Evolutionary conservation across 768 basidiomycete species (phyloP).

Genomic region (Glaciozyma martinii): DNA sequence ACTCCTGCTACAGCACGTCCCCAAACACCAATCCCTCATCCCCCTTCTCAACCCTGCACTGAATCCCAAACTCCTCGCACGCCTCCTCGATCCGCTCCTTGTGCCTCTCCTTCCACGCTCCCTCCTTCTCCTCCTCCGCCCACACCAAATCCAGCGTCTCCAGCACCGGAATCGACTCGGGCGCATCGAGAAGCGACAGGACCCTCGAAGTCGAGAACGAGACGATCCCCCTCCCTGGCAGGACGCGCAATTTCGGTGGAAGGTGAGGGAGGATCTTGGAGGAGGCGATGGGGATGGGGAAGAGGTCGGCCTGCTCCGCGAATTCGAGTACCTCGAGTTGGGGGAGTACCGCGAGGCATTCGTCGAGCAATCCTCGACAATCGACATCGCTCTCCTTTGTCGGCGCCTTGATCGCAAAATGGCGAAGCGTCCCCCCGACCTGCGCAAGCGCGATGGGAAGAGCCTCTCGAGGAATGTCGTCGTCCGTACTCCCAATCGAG

Average conservation of each 20-base stretch:
- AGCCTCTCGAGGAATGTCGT: slow-evolving; percentile 15
- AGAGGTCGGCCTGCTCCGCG: background rate
- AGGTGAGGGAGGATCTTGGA: background rate
- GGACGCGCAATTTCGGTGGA: background rate
- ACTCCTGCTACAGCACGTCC: too few relatives aligned
- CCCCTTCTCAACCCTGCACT: background rate
- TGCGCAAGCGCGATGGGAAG: slow-evolving; percentile 8
- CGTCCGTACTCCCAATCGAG: slow-evolving; percentile 14
- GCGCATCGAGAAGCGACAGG: slow-evolving; percentile 3
- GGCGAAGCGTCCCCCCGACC: slow-evolving; percentile 1
- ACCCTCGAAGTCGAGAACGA: slow-evolving; percentile 13
- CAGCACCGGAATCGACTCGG: background rate
- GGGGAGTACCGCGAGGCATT: slow-evolving; percentile 5
- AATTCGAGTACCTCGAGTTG: slow-evolving; percentile 5
- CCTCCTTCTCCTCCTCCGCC: slow-evolving; percentile 1
- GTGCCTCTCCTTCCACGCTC: slow-evolving; percentile 12
- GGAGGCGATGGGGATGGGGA: slow-evolving; percentile 1
- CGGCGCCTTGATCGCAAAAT: slow-evolving; percentile 7
- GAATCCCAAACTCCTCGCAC: slow-evolving; percentile 12
- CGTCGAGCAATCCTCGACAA: slow-evolving; percentile 8
- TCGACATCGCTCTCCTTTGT: slow-evolving; percentile 2
- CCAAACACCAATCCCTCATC: background rate
- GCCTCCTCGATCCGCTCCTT: background rate
- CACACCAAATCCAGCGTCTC: slow-evolving; percentile 13
- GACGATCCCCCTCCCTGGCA: slow-evolving; percentile 5